Conservation (phyloP, 2,329 filamentous ascomycete species). For the Erysiphe pulchra region DNA sequence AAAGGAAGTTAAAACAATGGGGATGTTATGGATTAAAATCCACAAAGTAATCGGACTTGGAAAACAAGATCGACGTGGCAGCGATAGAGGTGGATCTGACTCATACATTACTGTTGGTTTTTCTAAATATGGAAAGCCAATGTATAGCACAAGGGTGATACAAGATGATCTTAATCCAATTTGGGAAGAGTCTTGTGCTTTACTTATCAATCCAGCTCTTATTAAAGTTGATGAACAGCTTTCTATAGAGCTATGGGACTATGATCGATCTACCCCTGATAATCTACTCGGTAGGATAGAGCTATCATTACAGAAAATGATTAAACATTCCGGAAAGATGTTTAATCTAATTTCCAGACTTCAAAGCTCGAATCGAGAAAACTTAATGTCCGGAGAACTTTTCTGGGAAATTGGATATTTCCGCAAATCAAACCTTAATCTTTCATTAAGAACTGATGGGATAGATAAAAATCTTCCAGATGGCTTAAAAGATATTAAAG, state of each 20-base stretch:
- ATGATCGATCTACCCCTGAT: constrained; percentile 72
- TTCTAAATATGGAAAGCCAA: constrained; percentile 90
- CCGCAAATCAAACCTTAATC: constrained; percentile 66
- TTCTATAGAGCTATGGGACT: constrained; percentile 89
- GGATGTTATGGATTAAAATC: constrained; percentile 79
- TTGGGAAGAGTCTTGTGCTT: constrained; percentile 67
- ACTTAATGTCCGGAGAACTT: constrained; percentile 73
- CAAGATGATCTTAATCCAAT: constrained; percentile 83
- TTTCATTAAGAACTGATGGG: constrained; percentile 64
- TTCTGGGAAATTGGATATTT: constrained; percentile 96
- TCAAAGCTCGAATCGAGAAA: constrained; percentile 57
- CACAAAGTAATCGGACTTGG: constrained; percentile 68
- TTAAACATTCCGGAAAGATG: constrained; percentile 82
- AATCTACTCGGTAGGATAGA: constrained; percentile 92
- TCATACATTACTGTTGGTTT: constrained; percentile 89
- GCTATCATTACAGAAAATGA: constrained; percentile 79
- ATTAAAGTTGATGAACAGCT: constrained; percentile 87
- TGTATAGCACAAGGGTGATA: constrained; percentile 92
- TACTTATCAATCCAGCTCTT: constrained; percentile 68
- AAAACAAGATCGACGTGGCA: constrained; percentile 71
- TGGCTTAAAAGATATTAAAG: constrained; percentile 43
- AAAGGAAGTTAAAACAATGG: constrained; percentile 67
- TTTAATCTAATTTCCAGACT: constrained; percentile 71
- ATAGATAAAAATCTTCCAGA: constrained; percentile 56
- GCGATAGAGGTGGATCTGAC: constrained; percentile 67